Evolutionary conservation across 2,329 filamentous ascomycete species (phyloP).

Genomic region (Aureobasidium melanogenum): DNA sequence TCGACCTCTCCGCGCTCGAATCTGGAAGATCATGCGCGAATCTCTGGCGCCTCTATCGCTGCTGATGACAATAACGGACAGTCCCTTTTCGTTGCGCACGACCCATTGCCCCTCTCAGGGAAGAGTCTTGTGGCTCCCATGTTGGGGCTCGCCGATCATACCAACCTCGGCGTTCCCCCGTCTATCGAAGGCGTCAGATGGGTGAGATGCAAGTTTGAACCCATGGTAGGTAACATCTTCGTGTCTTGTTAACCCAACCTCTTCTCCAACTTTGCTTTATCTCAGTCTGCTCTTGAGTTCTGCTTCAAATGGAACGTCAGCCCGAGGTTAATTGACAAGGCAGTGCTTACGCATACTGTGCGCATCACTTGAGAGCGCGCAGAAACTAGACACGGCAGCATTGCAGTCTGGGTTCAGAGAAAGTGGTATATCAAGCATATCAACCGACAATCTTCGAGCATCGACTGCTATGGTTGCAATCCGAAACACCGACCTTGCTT

Average conservation of each 20-base stretch:
- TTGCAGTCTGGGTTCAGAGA: slow-evolving; percentile 81
- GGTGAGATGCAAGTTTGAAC: slow-evolving; percentile 87
- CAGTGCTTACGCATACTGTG: slow-evolving; percentile 86
- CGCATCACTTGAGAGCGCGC: slow-evolving; percentile 64
- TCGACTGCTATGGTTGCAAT: slow-evolving; percentile 71
- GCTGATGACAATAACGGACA: slow-evolving; percentile 79
- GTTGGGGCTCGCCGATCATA: background rate
- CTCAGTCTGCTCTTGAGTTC: background rate
- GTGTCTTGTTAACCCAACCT: background rate
- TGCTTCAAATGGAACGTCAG: background rate
- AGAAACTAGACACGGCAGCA: slow-evolving; percentile 65
- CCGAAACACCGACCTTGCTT: slow-evolving; percentile 69
- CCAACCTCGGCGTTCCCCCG: background rate
- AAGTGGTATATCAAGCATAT: slow-evolving; percentile 68
- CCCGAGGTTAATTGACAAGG: slow-evolving; percentile 19
- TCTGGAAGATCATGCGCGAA: background rate
- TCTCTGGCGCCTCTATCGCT: slow-evolving; percentile 33
- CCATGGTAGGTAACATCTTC: slow-evolving; percentile 59
- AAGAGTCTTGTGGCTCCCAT: background rate
- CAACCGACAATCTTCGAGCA: slow-evolving; percentile 27
- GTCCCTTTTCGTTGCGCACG: slow-evolving; percentile 86
- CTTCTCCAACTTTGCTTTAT: background rate
- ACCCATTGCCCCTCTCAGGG: background rate
- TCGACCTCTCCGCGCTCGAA: slow-evolving; percentile 12
- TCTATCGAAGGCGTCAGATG: background rate